phyloP scores from a whole-genome alignment of 1,139 yeast species.

The Candida sanyaensis region DNA sequence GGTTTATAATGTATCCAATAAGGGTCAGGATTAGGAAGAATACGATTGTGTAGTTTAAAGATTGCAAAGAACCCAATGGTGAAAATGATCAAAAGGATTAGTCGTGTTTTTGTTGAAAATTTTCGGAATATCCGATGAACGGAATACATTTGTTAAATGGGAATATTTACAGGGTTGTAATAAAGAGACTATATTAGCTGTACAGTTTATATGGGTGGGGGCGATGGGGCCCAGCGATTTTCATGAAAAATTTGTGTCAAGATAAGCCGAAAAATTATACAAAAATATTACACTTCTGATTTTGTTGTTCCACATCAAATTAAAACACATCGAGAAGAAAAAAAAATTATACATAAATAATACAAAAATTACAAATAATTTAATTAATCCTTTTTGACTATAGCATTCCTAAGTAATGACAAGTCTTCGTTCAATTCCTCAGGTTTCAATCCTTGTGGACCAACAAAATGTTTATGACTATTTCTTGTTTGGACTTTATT shows the following conservation, averaged over 20 bases:
- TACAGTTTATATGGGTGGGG: no score
- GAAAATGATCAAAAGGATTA: background rate
- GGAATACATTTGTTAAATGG: background rate
- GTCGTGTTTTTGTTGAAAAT: background rate
- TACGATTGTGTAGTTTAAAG: background rate
- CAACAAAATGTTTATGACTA: conserved; percentile 56
- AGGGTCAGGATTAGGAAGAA: conserved; percentile 11
- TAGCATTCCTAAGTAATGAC: conserved; percentile 51
- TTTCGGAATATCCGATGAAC: background rate
- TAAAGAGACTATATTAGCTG: no score
- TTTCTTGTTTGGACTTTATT: conserved; percentile 52
- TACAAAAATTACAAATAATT: conserved; percentile 1
- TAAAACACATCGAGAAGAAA: background rate
- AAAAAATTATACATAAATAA: conserved; percentile 3
- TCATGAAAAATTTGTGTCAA: no score
- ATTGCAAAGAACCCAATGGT: background rate
- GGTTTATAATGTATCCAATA: conserved; percentile 10
- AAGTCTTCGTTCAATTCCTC: conserved; percentile 75
- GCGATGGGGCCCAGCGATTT: no score
- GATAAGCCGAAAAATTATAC: no score
- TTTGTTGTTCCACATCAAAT: background rate
- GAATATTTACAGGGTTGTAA: no score
- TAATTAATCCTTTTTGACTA: conserved; percentile 28
- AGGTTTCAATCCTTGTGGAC: conserved; percentile 63
- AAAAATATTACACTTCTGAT: background rate